These are phyloP conservation scores for Phytopythium cucurbitacearum DNA, from an alignment of 352 stramenopile species.

Conservation along the genomic window DNA sequence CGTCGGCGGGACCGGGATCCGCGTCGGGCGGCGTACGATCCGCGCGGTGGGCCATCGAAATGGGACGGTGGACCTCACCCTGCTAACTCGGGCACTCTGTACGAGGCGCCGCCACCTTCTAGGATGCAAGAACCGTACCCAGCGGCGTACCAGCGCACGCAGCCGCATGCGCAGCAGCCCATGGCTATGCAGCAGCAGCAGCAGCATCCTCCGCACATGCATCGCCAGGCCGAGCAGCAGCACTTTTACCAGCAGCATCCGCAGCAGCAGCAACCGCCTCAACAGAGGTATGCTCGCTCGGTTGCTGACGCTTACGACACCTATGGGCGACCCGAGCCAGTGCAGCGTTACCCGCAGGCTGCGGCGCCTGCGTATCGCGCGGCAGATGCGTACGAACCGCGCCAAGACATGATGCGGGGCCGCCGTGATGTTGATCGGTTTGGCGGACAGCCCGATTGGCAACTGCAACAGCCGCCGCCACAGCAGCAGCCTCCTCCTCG, in stretches of 20 bases:
- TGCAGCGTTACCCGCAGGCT: no score
- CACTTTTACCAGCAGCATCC: constrained; percentile 14
- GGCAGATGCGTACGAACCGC: no score
- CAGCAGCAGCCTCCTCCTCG: constrained; percentile 15
- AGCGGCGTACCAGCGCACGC: background rate
- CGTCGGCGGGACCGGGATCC: background rate
- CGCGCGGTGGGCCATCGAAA: no score
- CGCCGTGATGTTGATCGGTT: no score
- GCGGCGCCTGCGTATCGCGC: no score
- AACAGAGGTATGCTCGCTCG: no score
- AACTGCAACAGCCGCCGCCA: constrained; percentile 3
- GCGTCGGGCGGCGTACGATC: background rate
- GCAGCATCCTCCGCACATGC: background rate
- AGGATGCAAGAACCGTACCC: constrained; percentile 5
- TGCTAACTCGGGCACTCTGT: background rate
- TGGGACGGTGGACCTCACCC: background rate
- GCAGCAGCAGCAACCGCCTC: constrained; percentile 11
- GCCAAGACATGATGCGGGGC: no score
- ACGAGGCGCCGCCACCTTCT: background rate
- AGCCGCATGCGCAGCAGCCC: background rate
- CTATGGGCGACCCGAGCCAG: no score
- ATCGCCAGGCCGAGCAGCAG: background rate
- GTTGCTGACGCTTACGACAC: no score
- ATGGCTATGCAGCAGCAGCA: constrained; percentile 13
- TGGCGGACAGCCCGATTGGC: constrained; percentile 10